A percentile compares a stretch with the other conserved stretches of the same genome.
phyloP scores from a whole-genome alignment of 768 basidiomycete species.

The Termitomyces heimii region DNA sequence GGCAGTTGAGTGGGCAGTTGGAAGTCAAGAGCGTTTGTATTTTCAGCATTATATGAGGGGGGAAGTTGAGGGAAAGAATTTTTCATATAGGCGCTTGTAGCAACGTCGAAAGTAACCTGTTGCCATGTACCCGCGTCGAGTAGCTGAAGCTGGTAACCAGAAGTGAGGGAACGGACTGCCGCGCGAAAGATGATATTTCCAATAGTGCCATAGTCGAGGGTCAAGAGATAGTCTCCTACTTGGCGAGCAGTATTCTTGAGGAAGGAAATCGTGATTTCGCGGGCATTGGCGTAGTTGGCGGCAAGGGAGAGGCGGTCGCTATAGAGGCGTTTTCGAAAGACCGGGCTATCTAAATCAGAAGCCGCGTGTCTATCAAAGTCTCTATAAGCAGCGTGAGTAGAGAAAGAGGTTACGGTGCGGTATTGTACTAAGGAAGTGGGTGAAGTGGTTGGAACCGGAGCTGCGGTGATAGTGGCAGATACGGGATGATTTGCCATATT shows the following conservation, averaged over 20 bases:
- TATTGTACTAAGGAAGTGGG: neutral
- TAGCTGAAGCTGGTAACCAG: neutral
- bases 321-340: neutral
- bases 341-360: neutral
- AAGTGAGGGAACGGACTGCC: slow-evolving; percentile 5
- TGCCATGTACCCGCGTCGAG: neutral
- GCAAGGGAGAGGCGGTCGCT: neutral
- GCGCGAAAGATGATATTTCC: slow-evolving; percentile 6
- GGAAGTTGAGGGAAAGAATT: neutral
- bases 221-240: neutral
- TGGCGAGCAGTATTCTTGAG: neutral
- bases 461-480: neutral
- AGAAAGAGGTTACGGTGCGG: neutral
- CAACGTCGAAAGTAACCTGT: neutral
- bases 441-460: neutral
- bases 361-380: neutral
- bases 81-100: neutral
- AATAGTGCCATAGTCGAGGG: neutral
- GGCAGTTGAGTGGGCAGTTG: neutral
- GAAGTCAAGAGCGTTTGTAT: neutral
- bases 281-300: neutral
- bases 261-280: neutral
- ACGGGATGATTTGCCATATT: neutral
- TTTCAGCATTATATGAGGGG: neutral
- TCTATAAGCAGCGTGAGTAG: neutral